Evolutionary conservation across 805 yeast genomes (phyloP).

Genomic region (Clavispora vitiphila): DNA sequence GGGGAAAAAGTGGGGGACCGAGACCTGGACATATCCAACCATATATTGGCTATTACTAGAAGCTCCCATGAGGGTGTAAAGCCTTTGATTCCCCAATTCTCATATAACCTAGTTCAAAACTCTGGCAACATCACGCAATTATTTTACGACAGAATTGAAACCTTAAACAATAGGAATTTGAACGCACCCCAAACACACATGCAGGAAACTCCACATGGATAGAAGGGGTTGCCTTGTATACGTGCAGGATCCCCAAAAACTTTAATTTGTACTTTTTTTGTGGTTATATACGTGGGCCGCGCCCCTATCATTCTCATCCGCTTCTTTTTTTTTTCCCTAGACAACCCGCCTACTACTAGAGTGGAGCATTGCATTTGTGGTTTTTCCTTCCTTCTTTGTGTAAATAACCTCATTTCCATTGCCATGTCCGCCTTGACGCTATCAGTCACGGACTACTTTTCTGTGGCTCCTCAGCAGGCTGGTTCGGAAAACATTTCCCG

Average conservation of each 20-base stretch:
- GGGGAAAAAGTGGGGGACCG: background rate
- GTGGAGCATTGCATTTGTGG: background rate
- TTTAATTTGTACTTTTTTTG: background rate
- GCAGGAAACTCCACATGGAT: conserved; percentile 1
- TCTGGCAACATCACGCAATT: background rate
- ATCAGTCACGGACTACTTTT: conserved; percentile 11
- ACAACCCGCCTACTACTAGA: background rate
- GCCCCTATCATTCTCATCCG: background rate
- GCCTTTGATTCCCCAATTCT: too few relatives aligned
- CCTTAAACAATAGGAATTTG: background rate
- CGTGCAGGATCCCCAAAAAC: background rate
- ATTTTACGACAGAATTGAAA: background rate
- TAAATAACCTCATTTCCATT: background rate
- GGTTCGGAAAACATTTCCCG: conserved; percentile 6
- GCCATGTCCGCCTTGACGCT: conserved; percentile 14
- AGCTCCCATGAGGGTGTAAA: too few relatives aligned
- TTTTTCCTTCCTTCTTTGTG: background rate
- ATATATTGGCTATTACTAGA: too few relatives aligned
- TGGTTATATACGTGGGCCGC: background rate
- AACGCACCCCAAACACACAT: background rate
- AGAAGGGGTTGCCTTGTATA: too few relatives aligned
- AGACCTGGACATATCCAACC: too few relatives aligned
- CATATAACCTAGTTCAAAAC: too few relatives aligned
- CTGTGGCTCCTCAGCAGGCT: background rate
- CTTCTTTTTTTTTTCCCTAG: background rate